A percentile compares a stretch with the other conserved stretches of the same genome.
Evolutionary conservation across 192 early-diverging fungal genomes (phyloP).

Genomic region (Coemansia sp.): DNA sequence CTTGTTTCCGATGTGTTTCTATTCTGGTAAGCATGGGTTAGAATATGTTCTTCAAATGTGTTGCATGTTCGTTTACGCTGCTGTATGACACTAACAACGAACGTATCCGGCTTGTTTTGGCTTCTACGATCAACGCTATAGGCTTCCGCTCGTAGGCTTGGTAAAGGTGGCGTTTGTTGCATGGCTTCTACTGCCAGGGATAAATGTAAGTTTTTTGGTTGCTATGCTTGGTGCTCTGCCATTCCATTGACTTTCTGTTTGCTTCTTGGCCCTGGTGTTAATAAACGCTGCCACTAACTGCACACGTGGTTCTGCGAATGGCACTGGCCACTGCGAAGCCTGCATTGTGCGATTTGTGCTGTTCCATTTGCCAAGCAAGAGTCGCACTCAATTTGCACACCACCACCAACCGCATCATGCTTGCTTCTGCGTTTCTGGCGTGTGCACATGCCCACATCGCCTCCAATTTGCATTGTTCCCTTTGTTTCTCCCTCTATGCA

Average conservation of each 20-base stretch:
- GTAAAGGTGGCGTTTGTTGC: slow-evolving; percentile 48
- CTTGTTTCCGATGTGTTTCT: slow-evolving; percentile 53
- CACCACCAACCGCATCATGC: background rate
- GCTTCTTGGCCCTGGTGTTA: background rate
- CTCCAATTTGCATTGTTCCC: background rate
- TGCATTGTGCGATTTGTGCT: background rate
- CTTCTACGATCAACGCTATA: slow-evolving; percentile 18
- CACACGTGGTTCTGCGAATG: slow-evolving; percentile 6
- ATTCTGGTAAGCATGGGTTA: slow-evolving; percentile 49
- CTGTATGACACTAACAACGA: slow-evolving; percentile 7
- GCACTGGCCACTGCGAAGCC: background rate
- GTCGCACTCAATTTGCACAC: too few species aligned
- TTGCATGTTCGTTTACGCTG: background rate
- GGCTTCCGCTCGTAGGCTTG: slow-evolving; percentile 52
- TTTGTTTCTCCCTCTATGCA: background rate
- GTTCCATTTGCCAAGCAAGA: too few species aligned
- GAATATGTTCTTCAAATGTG: background rate
- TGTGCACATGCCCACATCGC: background rate
- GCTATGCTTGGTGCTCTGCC: background rate
- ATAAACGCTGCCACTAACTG: background rate
- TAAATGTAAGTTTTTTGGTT: slow-evolving; percentile 43
- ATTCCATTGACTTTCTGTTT: background rate
- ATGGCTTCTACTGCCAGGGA: slow-evolving; percentile 55
- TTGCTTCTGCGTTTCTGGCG: slow-evolving; percentile 8
- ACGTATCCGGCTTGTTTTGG: too few species aligned